Conservation (phyloP, 2,329 filamentous ascomycete genomes). For the Xylaria sp. region DNA sequence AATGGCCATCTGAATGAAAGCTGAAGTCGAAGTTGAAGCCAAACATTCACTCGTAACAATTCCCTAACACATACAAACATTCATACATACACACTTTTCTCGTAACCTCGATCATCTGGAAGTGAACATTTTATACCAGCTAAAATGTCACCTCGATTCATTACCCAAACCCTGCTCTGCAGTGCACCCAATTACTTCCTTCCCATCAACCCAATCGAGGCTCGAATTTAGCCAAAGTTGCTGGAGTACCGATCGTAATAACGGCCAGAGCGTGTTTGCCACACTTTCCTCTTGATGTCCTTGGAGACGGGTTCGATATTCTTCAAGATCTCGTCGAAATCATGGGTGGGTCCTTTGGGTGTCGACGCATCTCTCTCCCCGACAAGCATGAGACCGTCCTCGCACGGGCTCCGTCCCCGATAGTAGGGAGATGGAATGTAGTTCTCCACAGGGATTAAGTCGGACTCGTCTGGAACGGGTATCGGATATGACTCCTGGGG, state of each 20-base stretch:
- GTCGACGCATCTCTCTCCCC: constrained; percentile 5
- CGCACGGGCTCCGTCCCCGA: background rate
- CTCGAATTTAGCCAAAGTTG: constrained; percentile 12
- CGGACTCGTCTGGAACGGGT: background rate
- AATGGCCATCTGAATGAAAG: no score
- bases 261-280: constrained; percentile 9
- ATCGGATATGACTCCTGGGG: background rate
- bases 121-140: no score
- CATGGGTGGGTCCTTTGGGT: constrained; percentile 6
- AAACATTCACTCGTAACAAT: no score
- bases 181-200: background rate
- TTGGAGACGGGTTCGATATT: constrained; percentile 13
- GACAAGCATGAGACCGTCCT: constrained; percentile 8
- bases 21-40: no score
- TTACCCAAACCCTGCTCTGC: background rate
- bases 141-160: no score
- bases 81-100: no score
- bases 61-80: no score
- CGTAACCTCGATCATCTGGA: no score
- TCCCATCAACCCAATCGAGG: background rate
- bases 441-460: background rate
- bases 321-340: constrained; percentile 16
- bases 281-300: background rate
- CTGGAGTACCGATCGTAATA: constrained; percentile 16
- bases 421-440: background rate